These are phyloP conservation scores for Debaryomycetaceae sp. DNA, from an alignment of 1,139 yeast genomes.

Conservation along the genomic window DNA sequence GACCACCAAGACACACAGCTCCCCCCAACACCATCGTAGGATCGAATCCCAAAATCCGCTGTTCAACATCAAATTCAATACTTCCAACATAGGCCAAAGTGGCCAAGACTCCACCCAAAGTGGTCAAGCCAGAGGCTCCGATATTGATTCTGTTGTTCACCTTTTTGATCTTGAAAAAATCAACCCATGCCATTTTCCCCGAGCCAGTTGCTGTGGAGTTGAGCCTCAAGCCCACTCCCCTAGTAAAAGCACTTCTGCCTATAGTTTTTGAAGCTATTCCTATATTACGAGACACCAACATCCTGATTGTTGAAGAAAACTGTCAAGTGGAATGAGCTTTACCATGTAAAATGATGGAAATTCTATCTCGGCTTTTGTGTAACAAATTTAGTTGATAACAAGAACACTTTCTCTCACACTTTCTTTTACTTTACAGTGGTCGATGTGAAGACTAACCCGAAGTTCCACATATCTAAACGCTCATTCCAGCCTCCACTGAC, in stretches of 20 bases:
- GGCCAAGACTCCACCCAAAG: constrained; percentile 60
- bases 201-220: constrained; percentile 17
- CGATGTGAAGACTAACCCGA: no score
- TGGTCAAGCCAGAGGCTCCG: constrained; percentile 64
- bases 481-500: no score
- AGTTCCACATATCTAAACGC: no score
- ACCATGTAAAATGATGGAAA: background rate
- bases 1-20: constrained; percentile 65
- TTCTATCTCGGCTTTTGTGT: no score
- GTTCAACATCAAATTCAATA: constrained; percentile 79
- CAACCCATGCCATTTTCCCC: constrained; percentile 58
- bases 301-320: background rate
- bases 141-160: constrained; percentile 69
- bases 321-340: background rate
- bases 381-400: no score
- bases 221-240: constrained; percentile 14
- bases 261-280: constrained; percentile 11
- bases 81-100: constrained; percentile 80
- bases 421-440: no score
- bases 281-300: constrained; percentile 11
- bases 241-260: constrained; percentile 2
- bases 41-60: constrained; percentile 80
- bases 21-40: constrained; percentile 75
- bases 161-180: constrained; percentile 72
- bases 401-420: no score